Conservation (phyloP, 1,139 yeast genomes). For the Yamadazyma taylorii region DNA sequence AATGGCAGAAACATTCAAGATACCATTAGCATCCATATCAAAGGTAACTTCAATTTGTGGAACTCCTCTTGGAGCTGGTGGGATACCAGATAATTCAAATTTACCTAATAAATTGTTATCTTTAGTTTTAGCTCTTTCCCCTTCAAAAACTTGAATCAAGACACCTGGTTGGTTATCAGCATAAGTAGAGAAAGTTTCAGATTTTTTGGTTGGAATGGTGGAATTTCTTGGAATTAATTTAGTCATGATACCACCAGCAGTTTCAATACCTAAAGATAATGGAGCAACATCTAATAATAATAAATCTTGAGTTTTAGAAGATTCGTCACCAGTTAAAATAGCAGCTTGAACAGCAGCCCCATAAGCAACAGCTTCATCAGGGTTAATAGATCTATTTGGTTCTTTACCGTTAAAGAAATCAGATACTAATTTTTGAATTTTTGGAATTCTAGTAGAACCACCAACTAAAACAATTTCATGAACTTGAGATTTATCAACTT, state of each 20-base stretch:
- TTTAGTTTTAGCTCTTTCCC: slow-evolving; percentile 99
- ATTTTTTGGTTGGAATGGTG: slow-evolving; percentile 99
- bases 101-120: slow-evolving; percentile 99
- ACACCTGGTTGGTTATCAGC: slow-evolving; percentile 99
- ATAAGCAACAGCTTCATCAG: slow-evolving; percentile 98
- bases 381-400: slow-evolving; percentile 95
- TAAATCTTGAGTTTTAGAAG: slow-evolving; percentile 95
- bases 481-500: slow-evolving; percentile 83
- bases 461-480: slow-evolving; percentile 98
- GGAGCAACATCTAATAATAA: slow-evolving; percentile 98
- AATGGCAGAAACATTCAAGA: slow-evolving; percentile 90
- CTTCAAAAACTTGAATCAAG: slow-evolving; percentile 99
- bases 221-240: slow-evolving; percentile 99
- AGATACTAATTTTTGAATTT: slow-evolving; percentile 94
- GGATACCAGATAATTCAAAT: slow-evolving; percentile 98
- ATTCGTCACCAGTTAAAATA: slow-evolving; percentile 95
- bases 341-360: slow-evolving; percentile 99
- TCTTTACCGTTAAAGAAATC: slow-evolving; percentile 99
- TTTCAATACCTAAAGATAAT: slow-evolving; percentile 94
- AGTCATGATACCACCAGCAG: slow-evolving; percentile 99
- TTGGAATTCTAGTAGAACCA: slow-evolving; percentile 99
- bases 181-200: slow-evolving; percentile 99
- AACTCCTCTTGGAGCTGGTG: slow-evolving; percentile 99
- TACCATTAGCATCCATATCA: slow-evolving; percentile 99
- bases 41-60: slow-evolving; percentile 99